A percentile compares a stretch with the other conserved stretches of the same genome.
Conservation (phyloP, 2,329 filamentous ascomycete species). For the Pseudocercospora cruenta region DNA sequence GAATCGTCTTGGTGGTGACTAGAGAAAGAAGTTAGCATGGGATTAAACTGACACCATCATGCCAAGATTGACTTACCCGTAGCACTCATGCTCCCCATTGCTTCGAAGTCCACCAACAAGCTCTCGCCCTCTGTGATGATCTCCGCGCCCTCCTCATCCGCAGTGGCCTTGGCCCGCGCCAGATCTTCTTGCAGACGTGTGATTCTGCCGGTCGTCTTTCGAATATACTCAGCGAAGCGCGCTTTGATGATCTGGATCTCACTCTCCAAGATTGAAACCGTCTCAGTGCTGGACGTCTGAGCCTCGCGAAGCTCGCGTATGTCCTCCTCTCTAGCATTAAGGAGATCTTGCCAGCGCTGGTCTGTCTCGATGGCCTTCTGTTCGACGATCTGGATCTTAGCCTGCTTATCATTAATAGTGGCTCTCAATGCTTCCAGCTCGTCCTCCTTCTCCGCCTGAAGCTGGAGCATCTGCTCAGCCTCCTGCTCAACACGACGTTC, state of each 20-base stretch:
- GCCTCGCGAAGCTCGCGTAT: slow-evolving; percentile 40
- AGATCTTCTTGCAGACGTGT: slow-evolving; percentile 38
- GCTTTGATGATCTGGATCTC: slow-evolving; percentile 34
- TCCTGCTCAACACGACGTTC: slow-evolving; percentile 42
- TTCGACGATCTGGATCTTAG: slow-evolving; percentile 38
- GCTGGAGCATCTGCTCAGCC: slow-evolving; percentile 40
- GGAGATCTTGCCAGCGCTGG: slow-evolving; percentile 45
- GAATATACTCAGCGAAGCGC: slow-evolving; percentile 41
- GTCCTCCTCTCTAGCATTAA: slow-evolving; percentile 43
- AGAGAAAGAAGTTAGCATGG: slow-evolving; percentile 1
- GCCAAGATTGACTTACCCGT: slow-evolving; percentile 7
- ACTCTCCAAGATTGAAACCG: slow-evolving; percentile 31
- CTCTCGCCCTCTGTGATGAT: slow-evolving; percentile 29
- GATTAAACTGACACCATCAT: neutral
- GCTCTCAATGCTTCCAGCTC: slow-evolving; percentile 38
- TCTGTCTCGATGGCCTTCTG: slow-evolving; percentile 43
- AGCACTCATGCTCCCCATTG: slow-evolving; percentile 30
- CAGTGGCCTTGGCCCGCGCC: slow-evolving; percentile 28
- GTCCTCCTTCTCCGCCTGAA: slow-evolving; percentile 38
- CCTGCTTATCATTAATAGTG: slow-evolving; percentile 39
- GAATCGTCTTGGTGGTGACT: slow-evolving; percentile 16
- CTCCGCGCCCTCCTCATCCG: slow-evolving; percentile 29
- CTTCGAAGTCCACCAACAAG: slow-evolving; percentile 32
- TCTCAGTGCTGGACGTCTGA: slow-evolving; percentile 30
- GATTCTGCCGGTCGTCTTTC: slow-evolving; percentile 40